Evolutionary conservation across 1,284 basidiomycete genomes (phyloP).

Genomic region (Tremellales sp.): DNA sequence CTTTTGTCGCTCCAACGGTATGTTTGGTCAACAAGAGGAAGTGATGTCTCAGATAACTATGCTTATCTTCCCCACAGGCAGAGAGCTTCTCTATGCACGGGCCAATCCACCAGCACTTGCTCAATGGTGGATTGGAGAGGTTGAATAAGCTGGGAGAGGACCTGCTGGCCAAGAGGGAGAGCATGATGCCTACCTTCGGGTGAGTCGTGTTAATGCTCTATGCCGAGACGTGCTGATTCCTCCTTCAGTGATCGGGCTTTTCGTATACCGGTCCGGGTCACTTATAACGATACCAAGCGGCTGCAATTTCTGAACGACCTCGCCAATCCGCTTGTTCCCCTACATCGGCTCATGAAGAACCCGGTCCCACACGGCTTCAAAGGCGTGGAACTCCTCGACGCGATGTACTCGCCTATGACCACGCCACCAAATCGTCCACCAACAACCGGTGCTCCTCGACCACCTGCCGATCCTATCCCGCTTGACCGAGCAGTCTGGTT

Average conservation of each 20-base stretch:
- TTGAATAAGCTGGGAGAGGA: conserved; percentile 77
- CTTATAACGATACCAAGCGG: conserved; percentile 82
- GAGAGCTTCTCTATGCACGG: conserved; percentile 57
- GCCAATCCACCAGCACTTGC: conserved; percentile 53
- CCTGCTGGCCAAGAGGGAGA: conserved; percentile 60
- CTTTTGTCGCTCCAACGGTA: conserved; percentile 55
- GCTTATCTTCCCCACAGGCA: conserved; percentile 39
- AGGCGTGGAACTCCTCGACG: conserved; percentile 83
- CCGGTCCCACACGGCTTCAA: conserved; percentile 91
- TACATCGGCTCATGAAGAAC: conserved; percentile 74
- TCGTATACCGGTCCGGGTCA: conserved; percentile 80
- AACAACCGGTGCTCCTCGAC: conserved; percentile 4
- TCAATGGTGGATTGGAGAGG: conserved; percentile 57
- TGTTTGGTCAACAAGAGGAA: conserved; percentile 7
- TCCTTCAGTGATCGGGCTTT: conserved; percentile 70
- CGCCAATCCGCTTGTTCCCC: conserved; percentile 79
- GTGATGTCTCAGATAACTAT: too few relatives aligned
- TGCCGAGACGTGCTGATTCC: neutral
- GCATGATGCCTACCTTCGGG: conserved; percentile 41
- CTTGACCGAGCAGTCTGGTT: conserved; percentile 92
- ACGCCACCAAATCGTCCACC: conserved; percentile 7
- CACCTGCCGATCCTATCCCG: conserved; percentile 64
- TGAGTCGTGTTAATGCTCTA: conserved; percentile 13
- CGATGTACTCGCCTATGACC: conserved; percentile 58
- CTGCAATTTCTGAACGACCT: conserved; percentile 87